Percentiles rank a stretch among this genome's conserved stretches.
Evolutionary conservation across 2,329 filamentous ascomycete species (phyloP).

Genomic region (Harringtonia lauricola): DNA sequence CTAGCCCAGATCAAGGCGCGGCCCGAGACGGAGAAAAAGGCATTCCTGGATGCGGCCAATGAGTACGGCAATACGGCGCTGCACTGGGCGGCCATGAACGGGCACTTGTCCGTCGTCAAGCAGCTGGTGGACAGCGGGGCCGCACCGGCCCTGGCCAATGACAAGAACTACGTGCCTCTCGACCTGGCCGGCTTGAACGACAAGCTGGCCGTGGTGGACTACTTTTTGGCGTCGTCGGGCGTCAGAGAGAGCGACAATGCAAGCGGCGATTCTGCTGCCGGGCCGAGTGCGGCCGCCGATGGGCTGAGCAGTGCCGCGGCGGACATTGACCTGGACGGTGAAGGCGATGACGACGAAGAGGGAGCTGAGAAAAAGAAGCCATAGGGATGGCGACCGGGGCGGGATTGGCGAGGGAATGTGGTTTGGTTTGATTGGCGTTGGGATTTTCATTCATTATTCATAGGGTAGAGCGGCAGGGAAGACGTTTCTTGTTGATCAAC

Average conservation of each 20-base stretch:
- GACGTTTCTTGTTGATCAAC: too few species aligned
- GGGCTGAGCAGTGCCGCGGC: not conserved
- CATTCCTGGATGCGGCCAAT: conserved; percentile 61
- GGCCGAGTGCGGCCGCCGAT: not conserved
- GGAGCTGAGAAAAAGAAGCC: not conserved
- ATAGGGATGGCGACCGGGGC: not conserved
- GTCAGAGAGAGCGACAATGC: conserved; percentile 33
- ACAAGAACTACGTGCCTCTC: conserved; percentile 70
- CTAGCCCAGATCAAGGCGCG: conserved; percentile 29
- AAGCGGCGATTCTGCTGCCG: not conserved
- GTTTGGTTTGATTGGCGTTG: not conserved
- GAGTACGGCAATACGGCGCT: conserved; percentile 79
- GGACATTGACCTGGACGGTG: conserved; percentile 1
- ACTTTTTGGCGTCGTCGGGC: conserved; percentile 36
- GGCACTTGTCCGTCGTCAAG: conserved; percentile 72
- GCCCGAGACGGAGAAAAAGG: conserved; percentile 28
- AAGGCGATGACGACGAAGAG: not conserved
- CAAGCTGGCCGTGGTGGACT: conserved; percentile 53
- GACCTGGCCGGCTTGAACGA: conserved; percentile 63
- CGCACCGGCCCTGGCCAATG: conserved; percentile 67
- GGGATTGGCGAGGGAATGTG: not conserved
- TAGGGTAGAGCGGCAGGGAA: too few species aligned
- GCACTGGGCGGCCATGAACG: conserved; percentile 89
- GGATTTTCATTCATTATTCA: too few species aligned
- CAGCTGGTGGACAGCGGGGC: conserved; percentile 66